Base-by-base conservation (phyloP, 1,284 basidiomycete genomes). In the Mycocalia duriaeana region DNA sequence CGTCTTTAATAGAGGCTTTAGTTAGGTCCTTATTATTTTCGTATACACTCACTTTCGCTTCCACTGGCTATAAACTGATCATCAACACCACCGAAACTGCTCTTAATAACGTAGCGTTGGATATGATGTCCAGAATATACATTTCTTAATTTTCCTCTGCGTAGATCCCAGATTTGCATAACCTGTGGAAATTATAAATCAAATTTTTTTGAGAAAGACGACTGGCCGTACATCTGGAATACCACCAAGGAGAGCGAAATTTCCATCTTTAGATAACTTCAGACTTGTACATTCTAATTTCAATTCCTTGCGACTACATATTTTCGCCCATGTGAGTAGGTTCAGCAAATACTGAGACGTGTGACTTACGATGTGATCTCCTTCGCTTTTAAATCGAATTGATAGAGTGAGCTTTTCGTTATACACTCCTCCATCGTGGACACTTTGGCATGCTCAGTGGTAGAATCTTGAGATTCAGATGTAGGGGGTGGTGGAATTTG, bases 11-110 rank as follows among this genome's bases (percentile, higher is more conserved):
- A 43, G 23, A n/a, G n/a, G n/a, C n/a, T n/a, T n/a, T n/a, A n/a
- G n/a, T n/a, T n/a, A n/a, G n/a, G n/a, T n/a, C n/a, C n/a, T n/a
- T n/a, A n/a, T n/a, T n/a, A n/a, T n/a, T n/a, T n/a, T n/a, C 28
- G 37, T 45, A 49, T 50, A 24, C 9, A 67, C 77, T 54, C 56
- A 90, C 94, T 93, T 81, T 98, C 94, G 63, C 91, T 94, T 23
- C 96, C 96, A 58, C 90, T 94, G 47, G 94, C 77, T 42, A 99
- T 79, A 62, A 96, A 95, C 60, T 87, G 90, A 51, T 87, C 86
- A 59, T 91, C 85, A 25, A 85, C 72, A n/a, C 94, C 94, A 22
- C 94, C 96, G 65, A 98, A 98, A 60, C 91, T 94, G 63, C 89
- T 91, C 49, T 91, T 80, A 51, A 99, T 90, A 52, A 97, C 82